Percentiles rank a stretch among this genome's conserved stretches.
These are phyloP conservation scores for Fusarium nisikadoi DNA, from an alignment of 2,329 filamentous ascomycete genomes.

Conservation along the genomic window DNA sequence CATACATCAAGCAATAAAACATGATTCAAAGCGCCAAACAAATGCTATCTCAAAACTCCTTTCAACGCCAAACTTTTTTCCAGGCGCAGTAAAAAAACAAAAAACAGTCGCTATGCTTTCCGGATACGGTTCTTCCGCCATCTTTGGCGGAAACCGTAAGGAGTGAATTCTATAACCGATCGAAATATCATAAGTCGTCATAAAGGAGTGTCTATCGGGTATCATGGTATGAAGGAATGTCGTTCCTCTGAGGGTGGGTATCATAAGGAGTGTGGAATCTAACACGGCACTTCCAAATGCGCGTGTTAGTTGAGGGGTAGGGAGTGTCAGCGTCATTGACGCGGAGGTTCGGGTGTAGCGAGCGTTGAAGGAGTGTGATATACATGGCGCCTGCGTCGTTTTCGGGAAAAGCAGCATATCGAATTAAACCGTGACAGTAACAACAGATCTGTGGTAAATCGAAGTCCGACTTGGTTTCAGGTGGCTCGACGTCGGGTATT, in stretches of 20 bases:
- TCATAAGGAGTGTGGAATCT: slow-evolving; percentile 50
- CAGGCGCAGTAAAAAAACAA: slow-evolving; percentile 39
- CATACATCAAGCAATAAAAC: slow-evolving; percentile 23
- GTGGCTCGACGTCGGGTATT: slow-evolving; percentile 51
- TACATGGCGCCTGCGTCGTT: slow-evolving; percentile 52
- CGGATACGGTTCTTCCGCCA: slow-evolving; percentile 53
- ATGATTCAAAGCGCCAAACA: slow-evolving; percentile 38
- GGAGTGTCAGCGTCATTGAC: slow-evolving; percentile 49
- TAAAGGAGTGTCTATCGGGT: slow-evolving; percentile 52
- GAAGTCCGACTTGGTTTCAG: slow-evolving; percentile 38
- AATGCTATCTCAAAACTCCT: slow-evolving; percentile 41
- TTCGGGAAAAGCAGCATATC: slow-evolving; percentile 36
- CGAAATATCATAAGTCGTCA: slow-evolving; percentile 50
- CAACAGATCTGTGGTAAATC: slow-evolving; percentile 31
- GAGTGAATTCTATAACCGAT: slow-evolving; percentile 57
- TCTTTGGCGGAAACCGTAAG: slow-evolving; percentile 54
- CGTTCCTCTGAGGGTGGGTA: slow-evolving; percentile 36
- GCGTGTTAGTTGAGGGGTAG: slow-evolving; percentile 31
- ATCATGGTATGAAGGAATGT: slow-evolving; percentile 49
- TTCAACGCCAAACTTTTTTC: slow-evolving; percentile 44
- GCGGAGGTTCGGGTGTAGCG: slow-evolving; percentile 46
- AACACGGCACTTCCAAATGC: slow-evolving; percentile 47
- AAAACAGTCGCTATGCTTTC: slow-evolving; percentile 66
- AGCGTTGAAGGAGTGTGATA: slow-evolving; percentile 51
- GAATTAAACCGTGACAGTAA: slow-evolving; percentile 31